Evolutionary conservation across 202 grass and related monocot species (phyloP), one percentile per base, ranked within the genome.

Genomic region (Bolboschoenoplectus hybrid): DNA sequence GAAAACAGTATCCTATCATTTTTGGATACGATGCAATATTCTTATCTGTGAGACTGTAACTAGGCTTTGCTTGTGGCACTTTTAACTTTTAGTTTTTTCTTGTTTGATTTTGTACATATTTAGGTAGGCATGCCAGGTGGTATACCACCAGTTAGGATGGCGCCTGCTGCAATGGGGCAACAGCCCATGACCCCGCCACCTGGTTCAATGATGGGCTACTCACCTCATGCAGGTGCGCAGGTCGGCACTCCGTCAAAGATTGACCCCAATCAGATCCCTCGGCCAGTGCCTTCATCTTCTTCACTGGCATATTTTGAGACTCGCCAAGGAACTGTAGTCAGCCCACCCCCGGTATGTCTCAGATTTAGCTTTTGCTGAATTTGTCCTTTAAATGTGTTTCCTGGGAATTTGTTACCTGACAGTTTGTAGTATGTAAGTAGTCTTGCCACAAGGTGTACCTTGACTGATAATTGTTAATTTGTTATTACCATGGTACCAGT

Each of bases 261-360:
- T 45, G 97, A 99, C 75, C 97, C 97, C 62, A 96, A 92, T 88
- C 97, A 99, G 87, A 96, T 99, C 77, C 97, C 97, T 0, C 82
- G 93, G 46, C 97, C 97, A 55, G 86, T 99, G 61, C 38, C 97
- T 53, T 91, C 90, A 83, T 82, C 90, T 53, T 96, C 91, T 19
- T 57, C 82, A 52, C 74, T 92, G 1, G 41, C 87, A 41, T 81
- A 94, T 84, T 96, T 94, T 84, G 93, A 99, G 75, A 96, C 97
- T 81, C 90, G 93, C 77, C 93, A 91, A 87, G 93, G 93, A 87
- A 93, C 91, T 57, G 90, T 92, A 90, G 89, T 94, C 65, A 92
- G 81, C 84, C 57, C 91, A 67, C 93, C 97, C 19, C 97, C 97
- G 69, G 97, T 99, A 99, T 89, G 88, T 80, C 35, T 85, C 41